A percentile compares a stretch with the other conserved stretches of the same genome.
phyloP scores from a whole-genome alignment of 495 filamentous ascomycete species.

The Daldinia vernicosa region DNA sequence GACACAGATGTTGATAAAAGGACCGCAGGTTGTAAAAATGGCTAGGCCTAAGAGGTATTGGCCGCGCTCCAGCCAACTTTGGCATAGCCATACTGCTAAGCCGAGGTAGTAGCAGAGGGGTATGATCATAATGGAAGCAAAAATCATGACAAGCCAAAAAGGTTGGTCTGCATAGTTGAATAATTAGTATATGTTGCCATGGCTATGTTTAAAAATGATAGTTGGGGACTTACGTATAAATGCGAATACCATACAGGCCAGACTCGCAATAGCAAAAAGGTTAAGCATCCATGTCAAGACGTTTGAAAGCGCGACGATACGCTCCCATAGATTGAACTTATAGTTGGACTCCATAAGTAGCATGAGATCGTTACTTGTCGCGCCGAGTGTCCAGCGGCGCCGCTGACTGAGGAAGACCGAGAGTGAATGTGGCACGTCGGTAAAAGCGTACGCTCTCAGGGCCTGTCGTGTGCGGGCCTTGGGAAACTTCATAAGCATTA shows the following conservation, averaged over 20 bases:
- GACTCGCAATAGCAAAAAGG: conserved; percentile 46
- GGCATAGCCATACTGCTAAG: conserved; percentile 42
- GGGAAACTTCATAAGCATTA: conserved; percentile 45
- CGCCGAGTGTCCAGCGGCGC: conserved; percentile 47
- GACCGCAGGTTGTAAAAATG: conserved; percentile 35
- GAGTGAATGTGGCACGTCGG: conserved; percentile 42
- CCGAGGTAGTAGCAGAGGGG: conserved; percentile 36
- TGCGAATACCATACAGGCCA: conserved; percentile 38
- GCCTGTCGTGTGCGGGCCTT: conserved; percentile 43
- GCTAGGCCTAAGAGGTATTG: conserved; percentile 38
- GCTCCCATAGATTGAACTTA: conserved; percentile 41
- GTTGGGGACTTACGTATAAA: conserved; percentile 33
- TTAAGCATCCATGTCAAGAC: conserved; percentile 44
- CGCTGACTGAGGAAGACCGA: conserved; percentile 48
- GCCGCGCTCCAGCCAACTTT: conserved; percentile 26
- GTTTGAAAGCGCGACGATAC: conserved; percentile 42
- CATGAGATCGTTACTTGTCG: conserved; percentile 46
- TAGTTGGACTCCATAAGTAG: conserved; percentile 31
- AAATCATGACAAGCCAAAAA: conserved; percentile 41
- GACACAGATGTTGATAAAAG: conserved; percentile 46
- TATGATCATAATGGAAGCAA: conserved; percentile 44
- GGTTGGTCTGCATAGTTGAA: conserved; percentile 25
- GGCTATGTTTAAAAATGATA: not conserved
- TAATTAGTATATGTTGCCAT: not conserved
- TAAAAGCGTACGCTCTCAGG: conserved; percentile 44